These are phyloP conservation scores for Alternaria solani DNA, from an alignment of 2,329 filamentous ascomycete genomes.

Conservation along the genomic window DNA sequence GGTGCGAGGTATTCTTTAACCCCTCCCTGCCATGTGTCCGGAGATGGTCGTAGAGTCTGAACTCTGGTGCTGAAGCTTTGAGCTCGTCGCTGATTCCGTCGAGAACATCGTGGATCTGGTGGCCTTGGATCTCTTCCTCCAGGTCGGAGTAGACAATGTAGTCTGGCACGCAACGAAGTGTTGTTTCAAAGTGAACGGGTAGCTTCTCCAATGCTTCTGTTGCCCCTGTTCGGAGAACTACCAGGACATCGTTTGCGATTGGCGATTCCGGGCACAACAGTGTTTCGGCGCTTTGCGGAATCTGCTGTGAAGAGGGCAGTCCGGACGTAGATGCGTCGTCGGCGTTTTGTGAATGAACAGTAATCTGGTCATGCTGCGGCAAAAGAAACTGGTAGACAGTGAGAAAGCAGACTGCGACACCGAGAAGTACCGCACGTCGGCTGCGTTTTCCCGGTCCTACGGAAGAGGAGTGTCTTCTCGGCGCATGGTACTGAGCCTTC, in stretches of 20 bases:
- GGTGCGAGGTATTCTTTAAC: slow-evolving; percentile 23
- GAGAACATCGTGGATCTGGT: slow-evolving; percentile 43
- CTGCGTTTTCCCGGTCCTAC: neutral
- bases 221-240: slow-evolving; percentile 64
- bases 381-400: neutral
- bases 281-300: neutral
- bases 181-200: slow-evolving; percentile 51
- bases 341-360: neutral
- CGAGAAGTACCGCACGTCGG: neutral
- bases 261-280: slow-evolving; percentile 1
- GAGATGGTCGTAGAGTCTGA: slow-evolving; percentile 42
- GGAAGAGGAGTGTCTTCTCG: neutral
- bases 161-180: slow-evolving; percentile 43
- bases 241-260: slow-evolving; percentile 54
- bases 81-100: slow-evolving; percentile 32
- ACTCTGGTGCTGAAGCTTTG: slow-evolving; percentile 36
- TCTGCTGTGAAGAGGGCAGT: neutral
- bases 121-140: slow-evolving; percentile 35
- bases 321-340: neutral
- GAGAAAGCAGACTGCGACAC: neutral
- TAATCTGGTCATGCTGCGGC: neutral
- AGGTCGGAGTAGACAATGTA: slow-evolving; percentile 47
- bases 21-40: slow-evolving; percentile 35
- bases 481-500: neutral
- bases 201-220: slow-evolving; percentile 63